Percentiles rank a stretch among this genome's conserved stretches.
Conservation (phyloP, 192 early-diverging fungal species). For the Entophlyctis luteolus region DNA sequence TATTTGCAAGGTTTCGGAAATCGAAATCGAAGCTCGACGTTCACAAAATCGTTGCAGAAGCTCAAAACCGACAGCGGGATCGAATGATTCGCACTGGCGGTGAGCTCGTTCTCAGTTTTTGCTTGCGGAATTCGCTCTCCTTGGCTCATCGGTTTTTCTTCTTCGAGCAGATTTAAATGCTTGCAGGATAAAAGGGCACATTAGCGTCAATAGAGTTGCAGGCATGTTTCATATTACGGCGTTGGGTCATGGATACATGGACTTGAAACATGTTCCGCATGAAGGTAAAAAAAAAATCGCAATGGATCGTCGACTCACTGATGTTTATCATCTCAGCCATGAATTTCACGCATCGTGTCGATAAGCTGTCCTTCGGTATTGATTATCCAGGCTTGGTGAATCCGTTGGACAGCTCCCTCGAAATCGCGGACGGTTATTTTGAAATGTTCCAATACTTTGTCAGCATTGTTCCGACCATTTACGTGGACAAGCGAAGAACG, state of each 20-base stretch:
- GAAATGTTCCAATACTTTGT: constrained; percentile 85
- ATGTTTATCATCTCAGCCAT: constrained; percentile 52
- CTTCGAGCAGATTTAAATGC: constrained; percentile 45
- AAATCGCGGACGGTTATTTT: constrained; percentile 61
- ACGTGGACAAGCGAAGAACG: constrained; percentile 54
- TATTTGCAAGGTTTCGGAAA: background rate
- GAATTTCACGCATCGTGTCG: constrained; percentile 93
- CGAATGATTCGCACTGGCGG: background rate
- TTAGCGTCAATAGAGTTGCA: constrained; percentile 73
- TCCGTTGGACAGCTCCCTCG: constrained; percentile 79
- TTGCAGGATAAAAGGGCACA: constrained; percentile 71
- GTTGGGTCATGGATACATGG: constrained; percentile 78
- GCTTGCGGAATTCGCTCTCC: background rate
- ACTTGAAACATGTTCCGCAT: constrained; percentile 62
- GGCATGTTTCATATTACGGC: constrained; percentile 91
- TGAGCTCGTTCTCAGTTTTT: background rate
- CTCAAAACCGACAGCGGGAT: constrained; percentile 17
- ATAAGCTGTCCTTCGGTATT: constrained; percentile 85
- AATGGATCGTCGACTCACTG: background rate
- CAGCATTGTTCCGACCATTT: constrained; percentile 78
- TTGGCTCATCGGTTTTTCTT: background rate
- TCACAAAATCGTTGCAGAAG: constrained; percentile 19
- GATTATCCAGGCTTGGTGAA: constrained; percentile 81
- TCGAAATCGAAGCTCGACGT: constrained; percentile 22
- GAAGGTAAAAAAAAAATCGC: constrained; percentile 42